Conservation (phyloP, 441 rosid genomes). For the Mallotus repandus region DNA sequence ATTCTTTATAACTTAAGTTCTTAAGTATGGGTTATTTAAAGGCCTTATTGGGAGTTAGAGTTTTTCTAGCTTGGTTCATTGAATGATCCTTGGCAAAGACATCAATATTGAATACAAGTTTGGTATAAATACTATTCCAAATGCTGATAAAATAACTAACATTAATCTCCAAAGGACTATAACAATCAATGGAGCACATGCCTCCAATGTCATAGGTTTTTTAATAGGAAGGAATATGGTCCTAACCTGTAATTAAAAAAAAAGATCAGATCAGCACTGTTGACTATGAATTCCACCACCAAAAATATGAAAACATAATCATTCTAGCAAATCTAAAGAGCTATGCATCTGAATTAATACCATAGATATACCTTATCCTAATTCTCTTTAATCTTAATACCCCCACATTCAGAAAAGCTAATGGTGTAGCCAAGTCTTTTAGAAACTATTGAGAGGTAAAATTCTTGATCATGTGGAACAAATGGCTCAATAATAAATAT, state of each 20-base stretch:
- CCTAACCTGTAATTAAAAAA: conserved; percentile 55
- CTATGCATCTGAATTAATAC: not conserved
- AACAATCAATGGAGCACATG: conserved; percentile 84
- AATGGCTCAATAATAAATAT: conserved; percentile 87
- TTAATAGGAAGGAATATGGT: conserved; percentile 62
- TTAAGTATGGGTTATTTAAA: too few species aligned
- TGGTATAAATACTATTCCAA: too few species aligned
- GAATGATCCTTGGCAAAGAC: too few species aligned
- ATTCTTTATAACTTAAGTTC: too few species aligned
- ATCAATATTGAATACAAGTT: too few species aligned
- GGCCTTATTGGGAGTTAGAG: too few species aligned
- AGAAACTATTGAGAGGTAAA: conserved; percentile 67
- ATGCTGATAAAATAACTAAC: not conserved
- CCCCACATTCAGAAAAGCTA: conserved; percentile 86
- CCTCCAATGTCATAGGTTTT: conserved; percentile 55
- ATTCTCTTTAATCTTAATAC: conserved; percentile 88
- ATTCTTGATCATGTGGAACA: conserved; percentile 75
- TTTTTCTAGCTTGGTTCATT: too few species aligned
- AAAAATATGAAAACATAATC: not conserved
- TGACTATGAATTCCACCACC: not conserved
- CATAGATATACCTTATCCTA: conserved; percentile 64
- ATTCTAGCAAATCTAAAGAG: conserved; percentile 4
- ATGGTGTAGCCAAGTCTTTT: conserved; percentile 79
- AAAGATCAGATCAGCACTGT: conserved; percentile 4
- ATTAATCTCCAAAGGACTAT: conserved; percentile 85